Evolutionary conservation across 176 grass and related monocot species (phyloP), one percentile per base, ranked within the genome.

Genomic region (Ananas comosus): DNA sequence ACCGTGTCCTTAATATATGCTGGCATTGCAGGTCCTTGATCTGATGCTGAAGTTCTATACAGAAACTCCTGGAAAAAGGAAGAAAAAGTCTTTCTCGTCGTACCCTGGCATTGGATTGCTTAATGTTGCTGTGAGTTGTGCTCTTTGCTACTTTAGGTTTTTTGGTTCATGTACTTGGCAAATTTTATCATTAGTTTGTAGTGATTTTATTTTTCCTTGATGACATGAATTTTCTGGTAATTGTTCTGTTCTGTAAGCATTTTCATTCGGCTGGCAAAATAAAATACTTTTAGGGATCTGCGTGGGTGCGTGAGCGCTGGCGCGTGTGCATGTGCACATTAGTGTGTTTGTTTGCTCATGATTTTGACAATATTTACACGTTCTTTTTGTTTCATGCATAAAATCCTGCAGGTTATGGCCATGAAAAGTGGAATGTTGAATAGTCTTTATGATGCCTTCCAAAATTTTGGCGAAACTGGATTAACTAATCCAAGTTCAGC

Each of bases 41-140:
- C 69, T 89, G 59, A 66, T 97, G 79, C 79, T 81, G 76, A 90
- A 70, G 53, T 85, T 87, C 68, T 97, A 97, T 79, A 59, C 68
- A 48, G 63, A 77, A 81, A 77, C 80, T 61, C 28, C n/a, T 72
- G 69, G 70, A 70, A 92, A 51, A 71, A 90, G 13, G 76, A 81
- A 79, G 76, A 85, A 63, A 79, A 80, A 70, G 59, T 82, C 87
- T 67, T 90, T 85, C 65, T 87, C 76, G 53, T 74, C 83, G 59
- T 92, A 83, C 66, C 93, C 93, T 16, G 84, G 85, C 51, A 87
- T 97, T 85, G 89, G 83, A 19, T 78, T 97, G 65, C 77, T 92
- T 75, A 89, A 85, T 77, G 83, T 97, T 92, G 89, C 89, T 79
- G 93, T 97, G 68, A 90, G 89, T 90, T 88, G 65, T 66, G 68